Conservation (phyloP, 108 stramenopile species). For the Cyclotella atomus region DNA sequence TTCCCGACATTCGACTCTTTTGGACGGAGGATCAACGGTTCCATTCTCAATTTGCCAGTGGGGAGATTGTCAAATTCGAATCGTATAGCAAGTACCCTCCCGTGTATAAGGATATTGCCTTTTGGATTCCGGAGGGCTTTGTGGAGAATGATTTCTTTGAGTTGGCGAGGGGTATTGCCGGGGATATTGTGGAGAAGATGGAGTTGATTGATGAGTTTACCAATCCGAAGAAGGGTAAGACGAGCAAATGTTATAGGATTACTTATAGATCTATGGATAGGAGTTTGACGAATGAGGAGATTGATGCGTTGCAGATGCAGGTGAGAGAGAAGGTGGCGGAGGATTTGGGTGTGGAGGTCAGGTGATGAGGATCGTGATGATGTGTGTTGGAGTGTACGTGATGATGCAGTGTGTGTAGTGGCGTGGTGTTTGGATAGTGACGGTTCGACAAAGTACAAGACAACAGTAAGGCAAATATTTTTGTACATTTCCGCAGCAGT, state of each 20-base stretch:
- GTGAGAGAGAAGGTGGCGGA: conserved; percentile 43
- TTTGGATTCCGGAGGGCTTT: conserved; percentile 75
- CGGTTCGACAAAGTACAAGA: too few species aligned
- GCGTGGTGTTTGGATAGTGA: too few species aligned
- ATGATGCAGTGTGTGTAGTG: too few species aligned
- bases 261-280: conserved; percentile 88
- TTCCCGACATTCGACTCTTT: conserved; percentile 96
- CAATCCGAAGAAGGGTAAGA: conserved; percentile 77
- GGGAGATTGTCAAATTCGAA: conserved; percentile 64
- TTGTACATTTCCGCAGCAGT: too few species aligned
- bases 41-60: conserved; percentile 82
- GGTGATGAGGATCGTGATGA: too few species aligned
- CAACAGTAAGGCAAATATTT: too few species aligned
- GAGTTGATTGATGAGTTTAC: conserved; percentile 84
- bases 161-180: conserved; percentile 76
- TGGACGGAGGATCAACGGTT: conserved; percentile 91
- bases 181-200: conserved; percentile 84
- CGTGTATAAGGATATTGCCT: conserved; percentile 85
- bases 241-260: conserved; percentile 77
- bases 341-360: too few species aligned
- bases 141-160: conserved; percentile 86
- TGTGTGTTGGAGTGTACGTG: too few species aligned
- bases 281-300: conserved; percentile 85
- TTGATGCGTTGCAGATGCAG: conserved; percentile 74
- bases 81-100: conserved; percentile 88